Evolutionary conservation across 352 stramenopile genomes (phyloP), one percentile per base, ranked within the genome.

Genomic region (Globisporangium recalcitrans): DNA sequence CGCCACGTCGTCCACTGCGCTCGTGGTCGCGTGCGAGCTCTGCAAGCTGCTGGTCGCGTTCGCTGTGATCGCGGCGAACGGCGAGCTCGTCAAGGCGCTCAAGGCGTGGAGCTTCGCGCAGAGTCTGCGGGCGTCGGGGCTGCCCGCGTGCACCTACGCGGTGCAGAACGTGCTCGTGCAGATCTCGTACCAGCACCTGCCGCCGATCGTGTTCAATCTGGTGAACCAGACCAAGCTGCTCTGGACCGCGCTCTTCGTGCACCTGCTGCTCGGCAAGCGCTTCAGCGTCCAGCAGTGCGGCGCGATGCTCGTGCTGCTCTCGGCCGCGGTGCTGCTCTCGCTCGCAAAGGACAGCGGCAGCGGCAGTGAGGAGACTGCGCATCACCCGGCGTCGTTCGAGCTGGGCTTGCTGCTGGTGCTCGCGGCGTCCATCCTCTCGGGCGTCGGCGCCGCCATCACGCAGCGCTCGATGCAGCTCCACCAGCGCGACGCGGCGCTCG

Each of bases 201-300:
- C 82, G 54, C 86, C 86, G 34, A 87, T 93, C 52, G 73, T 91
- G 27, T 93, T 93, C 65, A 95, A 93, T 69, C 71, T 95, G 44
- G 77, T 95, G 44, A 95, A 95, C 74, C 86, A 95, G 74, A 93
- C 84, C 68, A 95, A 95, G 67, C 66, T 95, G 27, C 69, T 95
- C 24, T 93, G 76, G 57, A 90, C 86, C 16, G 86, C 86, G 29
- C 70, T 93, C 55, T 92, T 93, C 60, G 78, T 95, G 54, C 90
- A 80, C 68, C 57, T 89, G 58, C 72, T 95, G 44, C 71, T 92
- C 49, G 77, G 79, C 36, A 92, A 82, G 48, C 75, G 74, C 59
- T 92, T 90, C 65, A 86, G 80, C 2, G 42, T 72, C 5, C 68
- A 74, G 47, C 86, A 95, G 64, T 93, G 80, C 71, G 22, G 70